Evolutionary conservation across 2,329 filamentous ascomycete species (phyloP).

Genomic region (Chaetomium sp.): DNA sequence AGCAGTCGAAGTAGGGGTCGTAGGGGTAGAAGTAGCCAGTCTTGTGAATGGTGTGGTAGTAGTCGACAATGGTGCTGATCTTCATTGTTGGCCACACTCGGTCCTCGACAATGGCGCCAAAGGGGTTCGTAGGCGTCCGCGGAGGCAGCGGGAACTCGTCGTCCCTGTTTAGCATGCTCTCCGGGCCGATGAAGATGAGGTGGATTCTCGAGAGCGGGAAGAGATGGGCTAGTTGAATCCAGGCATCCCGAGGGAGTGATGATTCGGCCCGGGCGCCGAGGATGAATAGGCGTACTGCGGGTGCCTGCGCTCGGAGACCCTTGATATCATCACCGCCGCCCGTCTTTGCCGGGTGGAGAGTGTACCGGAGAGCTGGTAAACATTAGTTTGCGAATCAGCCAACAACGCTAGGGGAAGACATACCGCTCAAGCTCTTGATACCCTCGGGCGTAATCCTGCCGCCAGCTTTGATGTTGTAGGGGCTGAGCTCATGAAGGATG

Average conservation of each 20-base stretch:
- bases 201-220: slow-evolving; percentile 93
- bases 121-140: slow-evolving; percentile 83
- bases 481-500: slow-evolving; percentile 90
- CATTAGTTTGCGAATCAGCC: slow-evolving; percentile 5
- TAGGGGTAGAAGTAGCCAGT: slow-evolving; percentile 90
- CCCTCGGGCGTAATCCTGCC: slow-evolving; percentile 84
- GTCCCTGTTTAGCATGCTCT: slow-evolving; percentile 93
- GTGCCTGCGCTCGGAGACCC: slow-evolving; percentile 79
- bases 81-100: slow-evolving; percentile 87
- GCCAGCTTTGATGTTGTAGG: slow-evolving; percentile 76
- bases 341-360: slow-evolving; percentile 80
- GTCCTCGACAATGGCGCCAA: slow-evolving; percentile 91
- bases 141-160: slow-evolving; percentile 88
- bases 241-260: slow-evolving; percentile 88
- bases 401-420: slow-evolving; percentile 35
- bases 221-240: slow-evolving; percentile 90
- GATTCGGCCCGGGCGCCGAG: slow-evolving; percentile 97
- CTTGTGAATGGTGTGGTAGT: slow-evolving; percentile 95
- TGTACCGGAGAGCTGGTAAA: slow-evolving; percentile 81
- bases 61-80: slow-evolving; percentile 96
- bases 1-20: slow-evolving; percentile 97
- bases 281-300: slow-evolving; percentile 88
- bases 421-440: slow-evolving; percentile 90
- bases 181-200: slow-evolving; percentile 90
- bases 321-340: slow-evolving; percentile 75